Base-by-base conservation (phyloP, 2,329 filamentous ascomycete genomes). In the Aschersonia sp. region DNA sequence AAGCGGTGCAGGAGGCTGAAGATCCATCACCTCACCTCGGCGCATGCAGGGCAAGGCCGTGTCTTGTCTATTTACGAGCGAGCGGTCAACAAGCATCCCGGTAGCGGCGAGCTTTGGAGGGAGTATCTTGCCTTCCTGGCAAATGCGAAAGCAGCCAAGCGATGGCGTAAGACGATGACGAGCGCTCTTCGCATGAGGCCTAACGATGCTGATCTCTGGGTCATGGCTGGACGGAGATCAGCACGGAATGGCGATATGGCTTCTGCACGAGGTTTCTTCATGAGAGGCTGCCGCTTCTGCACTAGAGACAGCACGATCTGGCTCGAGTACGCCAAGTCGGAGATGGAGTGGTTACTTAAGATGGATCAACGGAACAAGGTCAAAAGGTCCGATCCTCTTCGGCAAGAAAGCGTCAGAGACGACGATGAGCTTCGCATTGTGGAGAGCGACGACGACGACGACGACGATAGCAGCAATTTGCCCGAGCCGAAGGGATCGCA, bases 1-100 rank as follows among this genome's bases (percentile, higher is more conserved):
- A 95, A 94, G 67, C 81, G 91, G 54, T 85, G 87, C 62, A 81
- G 83, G 59, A 80, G 91, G 51, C 71, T 96, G 53, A 84, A 83
- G 51, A 78, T 96, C 56, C 85, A 83, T 53, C 67, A 73, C 53
- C 69, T 72, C 51, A 76, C 78, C 31, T 78, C 79, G 10, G 78
- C 79, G 31, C 77, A 87, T 60, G 75, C 79, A 44, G 85, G 86
- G 28, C 85, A 94, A 61, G 80, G 83, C 43, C 85, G 89, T 46
- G 84, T 95, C 52, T 89, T 96, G 60, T 84, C 85, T 62, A 84
- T 97, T 53, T 84, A 95, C 55, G 89, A 96, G 56, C 82, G 92
- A 52, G 89, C 80, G 28, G 88, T 89, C 31, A 76, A 78, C 59
- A 87, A 88, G 53, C 92, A 96, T 59, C 84, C 86, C 1, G 88